Percentiles rank a stretch among this genome's conserved stretches.
Evolutionary conservation across 306 rosid species (phyloP).

Genomic region (Malus asiatica): DNA sequence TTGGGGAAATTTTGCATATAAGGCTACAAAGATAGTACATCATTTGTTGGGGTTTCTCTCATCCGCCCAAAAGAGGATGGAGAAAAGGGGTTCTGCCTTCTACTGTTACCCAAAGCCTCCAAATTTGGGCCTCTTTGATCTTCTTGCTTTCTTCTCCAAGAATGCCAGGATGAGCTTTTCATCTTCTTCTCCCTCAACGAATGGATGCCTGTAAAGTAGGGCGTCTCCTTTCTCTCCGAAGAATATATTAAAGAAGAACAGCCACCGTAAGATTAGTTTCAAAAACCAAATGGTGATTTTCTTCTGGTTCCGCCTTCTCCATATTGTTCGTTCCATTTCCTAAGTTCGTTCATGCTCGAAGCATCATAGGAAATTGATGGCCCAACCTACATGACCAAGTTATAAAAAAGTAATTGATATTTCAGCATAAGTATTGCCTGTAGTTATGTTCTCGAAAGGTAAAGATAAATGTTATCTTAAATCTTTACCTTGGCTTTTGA

Average conservation of each 20-base stretch:
- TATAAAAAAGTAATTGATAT: neutral
- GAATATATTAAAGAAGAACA: neutral
- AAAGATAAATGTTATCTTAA: neutral
- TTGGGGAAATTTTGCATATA: neutral
- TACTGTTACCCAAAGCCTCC: neutral
- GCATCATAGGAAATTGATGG: slow-evolving; percentile 94
- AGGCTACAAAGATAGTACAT: neutral
- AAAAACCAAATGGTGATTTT: slow-evolving; percentile 87
- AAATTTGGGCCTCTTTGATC: neutral
- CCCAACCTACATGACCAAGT: slow-evolving; percentile 56
- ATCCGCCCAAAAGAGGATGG: slow-evolving; percentile 12
- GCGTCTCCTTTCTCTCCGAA: neutral
- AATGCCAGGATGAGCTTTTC: neutral
- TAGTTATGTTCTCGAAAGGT: neutral
- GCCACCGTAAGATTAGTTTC: slow-evolving; percentile 11
- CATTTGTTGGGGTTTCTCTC: neutral
- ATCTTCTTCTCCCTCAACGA: neutral
- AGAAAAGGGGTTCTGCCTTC: neutral
- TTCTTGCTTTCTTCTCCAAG: neutral
- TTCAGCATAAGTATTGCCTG: neutral
- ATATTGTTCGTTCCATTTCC: slow-evolving; percentile 97
- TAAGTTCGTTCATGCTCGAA: slow-evolving; percentile 80
- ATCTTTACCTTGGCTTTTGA: slow-evolving; percentile 70
- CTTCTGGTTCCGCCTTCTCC: slow-evolving; percentile 95
- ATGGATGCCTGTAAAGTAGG: neutral